Base-by-base conservation (phyloP, 2,329 filamentous ascomycete species). In the Aulographum hederae region DNA sequence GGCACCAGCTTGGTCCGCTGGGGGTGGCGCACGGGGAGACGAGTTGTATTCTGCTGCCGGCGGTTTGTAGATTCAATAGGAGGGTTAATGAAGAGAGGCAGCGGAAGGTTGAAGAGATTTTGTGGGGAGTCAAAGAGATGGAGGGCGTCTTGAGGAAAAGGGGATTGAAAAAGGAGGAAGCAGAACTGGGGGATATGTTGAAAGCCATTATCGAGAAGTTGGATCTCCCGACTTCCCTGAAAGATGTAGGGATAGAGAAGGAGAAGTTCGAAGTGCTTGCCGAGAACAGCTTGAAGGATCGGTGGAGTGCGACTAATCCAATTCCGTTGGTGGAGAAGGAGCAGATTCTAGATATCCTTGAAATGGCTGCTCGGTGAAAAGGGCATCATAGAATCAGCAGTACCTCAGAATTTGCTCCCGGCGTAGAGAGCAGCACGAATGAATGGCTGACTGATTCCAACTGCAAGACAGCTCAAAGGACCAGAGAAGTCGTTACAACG, bases 21-120 rank as follows among this genome's bases (percentile, higher is more conserved):
- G 67, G 67, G 0, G 67, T 73, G 2, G 61, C 63, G 0, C 68
- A 74, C 41, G 69, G 69, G 8, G 67, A 70, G 45, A 73, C 67
- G 18, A 68, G 62, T 39, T 73, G 61, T 42, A 60, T 65, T 28
- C 51, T 68, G 34, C 52, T 63, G 21, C 67, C 68, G 0, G 57
- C 61, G 1, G 66, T 73, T 4, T 64, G 64, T 42, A 65, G 62
- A 42, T 73, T 56, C 42, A 74, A 73, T 35, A 14, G 15, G 27
- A 28, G 16, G 8, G 27, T 13, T 10, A n/a, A 28, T 14, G 15
- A n/a, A 16, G 28, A 23, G 17, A 15, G 20, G 21, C 65, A 67
- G 44, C 41, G 45, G 6, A 46, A 46, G 2, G 47, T 62, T 2
- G 43, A 46, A 5, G 42, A 55, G 4, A 49, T 58, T 5, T 44